Conservation (phyloP, 257 asterid genomes). For the Solanum rostratum region DNA sequence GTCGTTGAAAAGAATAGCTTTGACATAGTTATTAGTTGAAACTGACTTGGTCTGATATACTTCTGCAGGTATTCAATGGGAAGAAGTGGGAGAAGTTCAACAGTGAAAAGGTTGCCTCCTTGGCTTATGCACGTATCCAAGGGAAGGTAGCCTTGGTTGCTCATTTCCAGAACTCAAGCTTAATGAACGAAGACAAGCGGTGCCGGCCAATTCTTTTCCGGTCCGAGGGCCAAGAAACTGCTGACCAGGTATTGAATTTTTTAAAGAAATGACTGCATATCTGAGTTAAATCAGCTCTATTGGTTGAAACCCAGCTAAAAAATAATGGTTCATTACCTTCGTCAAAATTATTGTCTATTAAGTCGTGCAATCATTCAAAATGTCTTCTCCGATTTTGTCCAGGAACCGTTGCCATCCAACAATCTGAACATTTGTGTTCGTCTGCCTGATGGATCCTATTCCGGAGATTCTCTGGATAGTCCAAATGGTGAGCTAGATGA, state of each 20-base stretch:
- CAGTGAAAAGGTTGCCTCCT: constrained; percentile 87
- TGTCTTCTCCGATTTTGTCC: not conserved
- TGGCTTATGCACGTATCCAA: constrained; percentile 93
- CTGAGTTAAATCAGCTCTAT: not conserved
- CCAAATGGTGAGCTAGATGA: constrained; percentile 47
- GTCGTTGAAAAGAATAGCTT: not conserved
- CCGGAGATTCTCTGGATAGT: constrained; percentile 79
- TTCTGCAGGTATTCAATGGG: constrained; percentile 69
- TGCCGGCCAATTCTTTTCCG: constrained; percentile 85
- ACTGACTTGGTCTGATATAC: not conserved
- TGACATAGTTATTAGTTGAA: not conserved
- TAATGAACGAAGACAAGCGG: constrained; percentile 91
- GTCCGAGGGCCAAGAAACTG: constrained; percentile 60
- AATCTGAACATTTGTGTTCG: constrained; percentile 74
- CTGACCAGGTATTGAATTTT: constrained; percentile 37
- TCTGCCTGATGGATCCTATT: constrained; percentile 74
- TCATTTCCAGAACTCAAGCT: constrained; percentile 92
- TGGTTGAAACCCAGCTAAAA: not conserved
- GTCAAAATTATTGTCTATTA: not conserved
- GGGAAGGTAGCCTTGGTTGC: constrained; percentile 73
- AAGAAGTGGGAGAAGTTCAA: constrained; percentile 97
- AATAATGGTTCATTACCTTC: not conserved
- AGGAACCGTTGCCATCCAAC: constrained; percentile 59
- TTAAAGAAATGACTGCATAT: not conserved
- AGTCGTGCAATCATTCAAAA: not conserved